These are phyloP conservation scores for Tulasnella sp. DNA, from an alignment of 768 basidiomycete species.

Conservation along the genomic window DNA sequence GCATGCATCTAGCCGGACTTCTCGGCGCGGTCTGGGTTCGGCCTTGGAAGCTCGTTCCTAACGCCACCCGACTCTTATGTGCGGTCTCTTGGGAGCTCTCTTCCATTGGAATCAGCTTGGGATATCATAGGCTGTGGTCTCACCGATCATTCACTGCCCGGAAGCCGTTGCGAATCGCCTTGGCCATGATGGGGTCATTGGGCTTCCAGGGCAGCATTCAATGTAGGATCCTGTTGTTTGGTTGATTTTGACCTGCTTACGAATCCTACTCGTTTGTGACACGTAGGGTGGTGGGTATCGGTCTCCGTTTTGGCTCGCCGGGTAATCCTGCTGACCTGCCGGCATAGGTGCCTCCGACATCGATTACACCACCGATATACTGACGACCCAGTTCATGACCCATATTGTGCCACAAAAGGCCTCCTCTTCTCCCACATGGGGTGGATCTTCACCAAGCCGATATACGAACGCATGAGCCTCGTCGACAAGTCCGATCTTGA, in stretches of 20 bases:
- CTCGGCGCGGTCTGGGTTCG: slow-evolving; percentile 38
- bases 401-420: slow-evolving; percentile 64
- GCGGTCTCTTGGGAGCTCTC: slow-evolving; percentile 57
- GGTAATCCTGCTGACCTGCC: neutral
- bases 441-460: slow-evolving; percentile 70
- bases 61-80: slow-evolving; percentile 40
- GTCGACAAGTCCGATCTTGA: slow-evolving; percentile 62
- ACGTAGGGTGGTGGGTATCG: slow-evolving; percentile 17
- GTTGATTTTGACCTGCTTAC: neutral
- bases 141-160: slow-evolving; percentile 58
- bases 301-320: neutral
- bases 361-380: slow-evolving; percentile 68
- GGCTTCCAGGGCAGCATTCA: slow-evolving; percentile 76
- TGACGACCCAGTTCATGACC: slow-evolving; percentile 55
- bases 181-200: slow-evolving; percentile 57
- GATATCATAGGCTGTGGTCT: slow-evolving; percentile 71
- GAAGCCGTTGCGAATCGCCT: slow-evolving; percentile 40
- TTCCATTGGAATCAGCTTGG: slow-evolving; percentile 66
- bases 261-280: slow-evolving; percentile 40
- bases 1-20: slow-evolving; percentile 45
- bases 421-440: slow-evolving; percentile 71
- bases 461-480: slow-evolving; percentile 46
- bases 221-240: too few relatives aligned
- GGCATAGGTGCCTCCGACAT: slow-evolving; percentile 55
- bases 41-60: slow-evolving; percentile 36